Evolutionary conservation across 2,329 filamentous ascomycete species (phyloP).

Genomic region (Hypocrella siamensis): DNA sequence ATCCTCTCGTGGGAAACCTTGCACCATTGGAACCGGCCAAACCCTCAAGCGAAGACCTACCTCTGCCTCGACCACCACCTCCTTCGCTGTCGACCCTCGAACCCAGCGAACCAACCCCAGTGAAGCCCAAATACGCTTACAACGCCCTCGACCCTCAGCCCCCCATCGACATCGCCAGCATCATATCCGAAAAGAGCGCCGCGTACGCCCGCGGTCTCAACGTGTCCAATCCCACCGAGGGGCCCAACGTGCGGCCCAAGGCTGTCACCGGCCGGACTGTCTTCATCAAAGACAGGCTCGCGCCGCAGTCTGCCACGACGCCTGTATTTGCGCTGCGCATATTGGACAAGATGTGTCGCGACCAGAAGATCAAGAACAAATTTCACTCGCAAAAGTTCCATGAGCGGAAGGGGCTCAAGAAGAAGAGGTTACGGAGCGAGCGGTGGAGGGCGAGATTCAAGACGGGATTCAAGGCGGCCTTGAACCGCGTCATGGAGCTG

Average conservation of each 20-base stretch:
- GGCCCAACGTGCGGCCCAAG: slow-evolving; percentile 14
- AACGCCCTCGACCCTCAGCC: slow-evolving; percentile 7
- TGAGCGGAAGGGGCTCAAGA: slow-evolving; percentile 60
- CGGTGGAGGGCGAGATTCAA: slow-evolving; percentile 57
- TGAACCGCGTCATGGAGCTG: slow-evolving; percentile 51
- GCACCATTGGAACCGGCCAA: slow-evolving; percentile 5
- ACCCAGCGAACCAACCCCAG: slow-evolving; percentile 2
- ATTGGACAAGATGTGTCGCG: slow-evolving; percentile 20
- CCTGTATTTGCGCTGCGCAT: slow-evolving; percentile 26
- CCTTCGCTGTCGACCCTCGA: not conserved
- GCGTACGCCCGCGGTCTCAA: slow-evolving; percentile 5
- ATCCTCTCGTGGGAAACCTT: slow-evolving; percentile 16
- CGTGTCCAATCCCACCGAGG: slow-evolving; percentile 9
- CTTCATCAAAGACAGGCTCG: slow-evolving; percentile 16
- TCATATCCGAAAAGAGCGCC: slow-evolving; percentile 17
- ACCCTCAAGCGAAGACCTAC: slow-evolving; percentile 2
- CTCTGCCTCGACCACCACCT: slow-evolving; percentile 7
- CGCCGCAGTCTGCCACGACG: slow-evolving; percentile 18
- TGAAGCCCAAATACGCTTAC: slow-evolving; percentile 1
- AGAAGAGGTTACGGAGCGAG: slow-evolving; percentile 57
- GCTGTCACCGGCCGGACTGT: slow-evolving; percentile 22
- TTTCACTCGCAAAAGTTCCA: slow-evolving; percentile 49
- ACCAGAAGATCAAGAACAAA: slow-evolving; percentile 44
- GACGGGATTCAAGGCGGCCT: slow-evolving; percentile 48
- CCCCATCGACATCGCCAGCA: slow-evolving; percentile 17